These are phyloP conservation scores for Meripilus lineatus DNA, from an alignment of 1,284 basidiomycete species.

Conservation along the genomic window DNA sequence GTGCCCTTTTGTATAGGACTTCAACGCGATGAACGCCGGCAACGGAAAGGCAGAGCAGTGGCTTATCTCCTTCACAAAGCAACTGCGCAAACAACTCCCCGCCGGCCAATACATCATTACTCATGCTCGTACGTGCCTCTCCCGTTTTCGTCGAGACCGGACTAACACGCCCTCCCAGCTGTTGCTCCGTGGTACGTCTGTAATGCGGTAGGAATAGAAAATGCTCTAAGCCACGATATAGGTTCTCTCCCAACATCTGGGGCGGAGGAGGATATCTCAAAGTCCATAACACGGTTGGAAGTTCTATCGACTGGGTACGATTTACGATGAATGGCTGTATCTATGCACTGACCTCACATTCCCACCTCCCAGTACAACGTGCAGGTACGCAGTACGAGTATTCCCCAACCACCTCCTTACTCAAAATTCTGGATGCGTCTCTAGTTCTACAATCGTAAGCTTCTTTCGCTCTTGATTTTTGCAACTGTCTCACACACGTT, in stretches of 20 bases:
- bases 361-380: constrained; percentile 38
- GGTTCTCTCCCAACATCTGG: constrained; percentile 47
- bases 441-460: constrained; percentile 65
- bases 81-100: constrained; percentile 30
- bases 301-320: constrained; percentile 34
- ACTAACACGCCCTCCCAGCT: constrained; percentile 20
- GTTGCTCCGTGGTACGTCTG: constrained; percentile 45
- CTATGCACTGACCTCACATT: neutral
- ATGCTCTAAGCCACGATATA: constrained; percentile 15
- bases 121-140: constrained; percentile 30
- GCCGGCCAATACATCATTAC: constrained; percentile 31
- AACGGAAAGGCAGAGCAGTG: constrained; percentile 35
- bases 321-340: too few species aligned
- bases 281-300: constrained; percentile 50
- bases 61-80: constrained; percentile 39
- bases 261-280: constrained; percentile 56
- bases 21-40: constrained; percentile 37
- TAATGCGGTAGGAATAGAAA: neutral
- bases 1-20: constrained; percentile 39
- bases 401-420: too few species aligned
- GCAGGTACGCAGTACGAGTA: constrained; percentile 27
- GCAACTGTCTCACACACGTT: too few species aligned
- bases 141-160: too few species aligned
- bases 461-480: neutral
- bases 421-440: constrained; percentile 3